Conservation (phyloP, 2,329 filamentous ascomycete genomes). For the Phyllosticta citribraziliensis region DNA sequence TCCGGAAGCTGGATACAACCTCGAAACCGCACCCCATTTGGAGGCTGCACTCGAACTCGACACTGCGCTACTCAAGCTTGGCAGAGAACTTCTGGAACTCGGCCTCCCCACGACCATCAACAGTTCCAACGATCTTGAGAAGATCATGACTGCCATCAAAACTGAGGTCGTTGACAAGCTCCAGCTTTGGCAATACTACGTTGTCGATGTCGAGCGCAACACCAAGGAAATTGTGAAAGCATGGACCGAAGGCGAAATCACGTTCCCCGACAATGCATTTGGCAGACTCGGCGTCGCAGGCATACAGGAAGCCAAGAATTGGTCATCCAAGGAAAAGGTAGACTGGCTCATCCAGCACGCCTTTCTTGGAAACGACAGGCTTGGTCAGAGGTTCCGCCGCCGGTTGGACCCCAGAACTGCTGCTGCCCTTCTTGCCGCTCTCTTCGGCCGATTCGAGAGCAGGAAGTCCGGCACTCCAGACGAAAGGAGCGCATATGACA, state of each 20-base stretch:
- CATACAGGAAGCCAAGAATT: constrained; percentile 43
- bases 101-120: constrained; percentile 68
- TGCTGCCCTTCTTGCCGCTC: constrained; percentile 56
- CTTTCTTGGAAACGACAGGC: constrained; percentile 58
- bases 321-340: constrained; percentile 50
- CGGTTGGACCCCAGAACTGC: constrained; percentile 58
- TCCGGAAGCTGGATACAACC: constrained; percentile 90
- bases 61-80: constrained; percentile 57
- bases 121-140: constrained; percentile 60
- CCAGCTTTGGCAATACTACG: constrained; percentile 89
- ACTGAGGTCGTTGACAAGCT: constrained; percentile 66
- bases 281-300: constrained; percentile 38
- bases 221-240: constrained; percentile 57
- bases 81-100: constrained; percentile 51
- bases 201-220: constrained; percentile 66
- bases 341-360: constrained; percentile 59
- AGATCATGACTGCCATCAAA: constrained; percentile 78
- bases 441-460: constrained; percentile 60
- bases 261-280: constrained; percentile 45
- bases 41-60: constrained; percentile 65
- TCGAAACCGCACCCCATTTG: constrained; percentile 73
- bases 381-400: constrained; percentile 73
- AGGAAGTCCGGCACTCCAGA: constrained; percentile 40
- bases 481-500: constrained; percentile 44
- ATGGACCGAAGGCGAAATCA: constrained; percentile 56